A percentile compares a stretch with the other conserved stretches of the same genome.
Conservation (phyloP, 495 filamentous ascomycete genomes). For the Hyaloscypha finlandica region DNA sequence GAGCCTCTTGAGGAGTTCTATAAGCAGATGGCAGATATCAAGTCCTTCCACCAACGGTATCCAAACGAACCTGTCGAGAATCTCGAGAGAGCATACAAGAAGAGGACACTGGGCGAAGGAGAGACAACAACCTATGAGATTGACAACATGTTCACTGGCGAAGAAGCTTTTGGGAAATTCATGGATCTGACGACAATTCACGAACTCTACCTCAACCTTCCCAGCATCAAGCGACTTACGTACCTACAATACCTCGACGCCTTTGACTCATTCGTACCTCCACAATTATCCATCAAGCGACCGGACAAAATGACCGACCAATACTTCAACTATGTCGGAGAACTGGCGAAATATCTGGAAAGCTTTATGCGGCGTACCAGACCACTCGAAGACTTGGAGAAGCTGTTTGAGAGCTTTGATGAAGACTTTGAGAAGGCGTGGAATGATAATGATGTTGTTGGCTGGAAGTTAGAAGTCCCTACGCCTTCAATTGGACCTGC, state of each 20-base stretch:
- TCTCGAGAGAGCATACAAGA: constrained; percentile 87
- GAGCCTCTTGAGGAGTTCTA: constrained; percentile 94
- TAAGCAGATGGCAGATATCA: constrained; percentile 76
- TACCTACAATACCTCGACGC: constrained; percentile 90
- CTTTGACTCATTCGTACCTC: constrained; percentile 83
- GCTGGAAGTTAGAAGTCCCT: constrained; percentile 67
- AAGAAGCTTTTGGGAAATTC: constrained; percentile 88
- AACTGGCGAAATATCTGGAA: constrained; percentile 79
- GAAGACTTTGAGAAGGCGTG: constrained; percentile 82
- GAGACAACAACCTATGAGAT: constrained; percentile 65
- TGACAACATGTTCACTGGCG: constrained; percentile 91
- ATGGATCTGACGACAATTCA: constrained; percentile 84
- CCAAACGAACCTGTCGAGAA: constrained; percentile 96
- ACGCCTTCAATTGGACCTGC: constrained; percentile 46
- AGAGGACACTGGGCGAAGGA: constrained; percentile 64
- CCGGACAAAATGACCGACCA: constrained; percentile 83
- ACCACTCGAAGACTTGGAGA: constrained; percentile 81
- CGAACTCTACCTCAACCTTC: constrained; percentile 87
- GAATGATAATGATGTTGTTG: constrained; percentile 73
- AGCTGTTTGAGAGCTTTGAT: constrained; percentile 72
- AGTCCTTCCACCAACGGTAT: constrained; percentile 84
- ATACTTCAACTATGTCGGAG: constrained; percentile 88
- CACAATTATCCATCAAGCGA: constrained; percentile 68
- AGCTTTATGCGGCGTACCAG: constrained; percentile 77
- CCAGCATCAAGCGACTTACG: constrained; percentile 74